Percentiles rank a stretch among this genome's conserved stretches.
phyloP scores from a whole-genome alignment of 2,329 filamentous ascomycete species.

The Exophiala bonariae region DNA sequence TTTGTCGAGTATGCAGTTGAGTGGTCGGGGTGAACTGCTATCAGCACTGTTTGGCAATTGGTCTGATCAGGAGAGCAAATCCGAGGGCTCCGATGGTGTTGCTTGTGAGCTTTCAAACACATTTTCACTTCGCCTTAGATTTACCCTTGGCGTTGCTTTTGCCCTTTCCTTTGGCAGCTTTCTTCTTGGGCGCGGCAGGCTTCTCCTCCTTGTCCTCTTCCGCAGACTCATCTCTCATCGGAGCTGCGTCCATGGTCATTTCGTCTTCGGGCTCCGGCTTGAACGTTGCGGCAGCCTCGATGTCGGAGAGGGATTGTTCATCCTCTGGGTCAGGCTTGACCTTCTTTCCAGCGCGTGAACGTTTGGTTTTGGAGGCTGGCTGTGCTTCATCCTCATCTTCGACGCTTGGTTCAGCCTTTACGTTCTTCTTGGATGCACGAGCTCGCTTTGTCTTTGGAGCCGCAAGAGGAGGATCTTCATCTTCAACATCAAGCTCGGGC shows the following conservation, averaged over 20 bases:
- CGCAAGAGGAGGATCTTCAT: conserved; percentile 9
- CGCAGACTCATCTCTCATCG: not conserved
- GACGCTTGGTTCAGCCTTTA: conserved; percentile 6
- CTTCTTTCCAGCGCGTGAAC: conserved; percentile 11
- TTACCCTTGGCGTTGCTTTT: not conserved
- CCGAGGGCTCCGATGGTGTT: no score
- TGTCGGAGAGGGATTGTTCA: not conserved
- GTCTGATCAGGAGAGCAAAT: no score
- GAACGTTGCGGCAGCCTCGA: no score
- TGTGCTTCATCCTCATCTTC: conserved; percentile 10
- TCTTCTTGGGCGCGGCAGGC: not conserved
- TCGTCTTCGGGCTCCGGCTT: conserved; percentile 4
- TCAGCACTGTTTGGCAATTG: no score
- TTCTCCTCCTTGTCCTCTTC: not conserved
- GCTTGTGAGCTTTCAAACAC: no score
- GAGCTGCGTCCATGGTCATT: no score
- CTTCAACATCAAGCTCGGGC: conserved; percentile 1
- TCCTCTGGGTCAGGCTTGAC: conserved; percentile 9
- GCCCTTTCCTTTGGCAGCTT: not conserved
- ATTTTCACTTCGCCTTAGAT: conserved; percentile 1
- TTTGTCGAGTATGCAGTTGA: no score
- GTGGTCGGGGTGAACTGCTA: no score
- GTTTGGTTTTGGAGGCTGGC: conserved; percentile 1
- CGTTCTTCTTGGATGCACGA: conserved; percentile 13
- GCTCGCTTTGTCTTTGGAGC: conserved; percentile 1